phyloP scores from a whole-genome alignment of 768 basidiomycete genomes.

The Mycena olivaceomarginata region DNA sequence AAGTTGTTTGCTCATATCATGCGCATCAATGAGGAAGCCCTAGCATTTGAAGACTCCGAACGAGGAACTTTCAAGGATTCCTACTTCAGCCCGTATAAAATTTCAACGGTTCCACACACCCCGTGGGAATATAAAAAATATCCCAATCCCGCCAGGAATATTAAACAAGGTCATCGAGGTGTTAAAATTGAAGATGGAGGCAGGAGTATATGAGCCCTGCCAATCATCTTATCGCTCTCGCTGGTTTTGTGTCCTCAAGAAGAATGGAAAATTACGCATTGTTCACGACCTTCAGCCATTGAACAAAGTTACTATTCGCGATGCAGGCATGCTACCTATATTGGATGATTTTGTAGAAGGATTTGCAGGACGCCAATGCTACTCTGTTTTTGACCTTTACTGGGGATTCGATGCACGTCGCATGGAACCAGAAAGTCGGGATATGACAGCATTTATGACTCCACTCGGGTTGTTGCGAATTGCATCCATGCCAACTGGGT shows the following conservation, averaged over 20 bases:
- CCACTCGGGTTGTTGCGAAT: no score
- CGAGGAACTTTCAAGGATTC: background rate
- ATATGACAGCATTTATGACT: no score
- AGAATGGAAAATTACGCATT: slow-evolving; percentile 41
- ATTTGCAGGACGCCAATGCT: background rate
- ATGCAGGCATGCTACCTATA: slow-evolving; percentile 6
- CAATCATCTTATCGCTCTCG: slow-evolving; percentile 35
- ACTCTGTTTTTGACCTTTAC: no score
- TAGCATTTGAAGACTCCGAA: background rate
- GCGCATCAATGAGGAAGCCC: background rate
- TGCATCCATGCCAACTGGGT: background rate
- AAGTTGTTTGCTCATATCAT: background rate
- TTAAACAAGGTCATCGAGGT: background rate
- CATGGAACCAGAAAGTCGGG: no score
- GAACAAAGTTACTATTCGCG: slow-evolving; percentile 37
- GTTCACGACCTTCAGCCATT: slow-evolving; percentile 41
- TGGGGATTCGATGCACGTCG: no score
- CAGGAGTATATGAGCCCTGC: slow-evolving; percentile 3
- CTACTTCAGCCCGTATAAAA: background rate
- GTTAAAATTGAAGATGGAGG: slow-evolving; percentile 30
- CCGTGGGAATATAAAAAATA: background rate
- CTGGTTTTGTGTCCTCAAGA: slow-evolving; percentile 43
- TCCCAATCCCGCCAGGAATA: background rate
- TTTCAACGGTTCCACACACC: background rate
- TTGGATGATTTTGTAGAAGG: background rate